These are phyloP conservation scores for Beauveria australis DNA, from an alignment of 2,329 filamentous ascomycete genomes.

Conservation along the genomic window DNA sequence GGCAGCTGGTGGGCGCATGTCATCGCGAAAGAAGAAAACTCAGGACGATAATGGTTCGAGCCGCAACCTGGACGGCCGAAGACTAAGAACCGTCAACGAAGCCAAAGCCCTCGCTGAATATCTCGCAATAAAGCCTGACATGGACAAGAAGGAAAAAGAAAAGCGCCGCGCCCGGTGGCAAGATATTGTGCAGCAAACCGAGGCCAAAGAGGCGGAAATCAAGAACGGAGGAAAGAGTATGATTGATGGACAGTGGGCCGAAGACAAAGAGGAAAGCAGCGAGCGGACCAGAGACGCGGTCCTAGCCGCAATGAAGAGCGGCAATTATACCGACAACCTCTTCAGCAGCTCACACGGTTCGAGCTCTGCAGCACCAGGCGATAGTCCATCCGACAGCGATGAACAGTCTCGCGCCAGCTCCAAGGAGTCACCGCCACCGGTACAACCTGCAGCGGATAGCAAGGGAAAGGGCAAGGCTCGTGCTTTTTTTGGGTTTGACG, in stretches of 20 bases:
- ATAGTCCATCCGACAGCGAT: constrained; percentile 28
- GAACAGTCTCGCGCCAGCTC: constrained; percentile 28
- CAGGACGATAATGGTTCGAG: constrained; percentile 84
- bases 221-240: constrained; percentile 62
- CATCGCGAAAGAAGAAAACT: constrained; percentile 79
- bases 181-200: constrained; percentile 75
- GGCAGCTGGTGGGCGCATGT: constrained; percentile 96
- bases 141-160: constrained; percentile 92
- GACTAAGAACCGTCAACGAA: constrained; percentile 85
- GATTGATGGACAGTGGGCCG: constrained; percentile 87
- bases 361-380: constrained; percentile 25
- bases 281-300: constrained; percentile 77
- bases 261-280: constrained; percentile 83
- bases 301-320: constrained; percentile 58
- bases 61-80: constrained; percentile 83
- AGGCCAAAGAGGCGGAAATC: constrained; percentile 76
- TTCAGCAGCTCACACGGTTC: constrained; percentile 44
- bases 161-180: constrained; percentile 78
- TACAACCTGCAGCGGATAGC: constrained; percentile 29
- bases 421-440: constrained; percentile 41
- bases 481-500: constrained; percentile 69
- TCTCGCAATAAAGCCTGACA: constrained; percentile 89
- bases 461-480: constrained; percentile 31
- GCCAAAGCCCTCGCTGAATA: constrained; percentile 95
- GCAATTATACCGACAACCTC: constrained; percentile 54